Percentiles rank a stretch among this genome's conserved stretches.
Conservation (phyloP, 352 stramenopile species). For the Globisporangium lucens region DNA sequence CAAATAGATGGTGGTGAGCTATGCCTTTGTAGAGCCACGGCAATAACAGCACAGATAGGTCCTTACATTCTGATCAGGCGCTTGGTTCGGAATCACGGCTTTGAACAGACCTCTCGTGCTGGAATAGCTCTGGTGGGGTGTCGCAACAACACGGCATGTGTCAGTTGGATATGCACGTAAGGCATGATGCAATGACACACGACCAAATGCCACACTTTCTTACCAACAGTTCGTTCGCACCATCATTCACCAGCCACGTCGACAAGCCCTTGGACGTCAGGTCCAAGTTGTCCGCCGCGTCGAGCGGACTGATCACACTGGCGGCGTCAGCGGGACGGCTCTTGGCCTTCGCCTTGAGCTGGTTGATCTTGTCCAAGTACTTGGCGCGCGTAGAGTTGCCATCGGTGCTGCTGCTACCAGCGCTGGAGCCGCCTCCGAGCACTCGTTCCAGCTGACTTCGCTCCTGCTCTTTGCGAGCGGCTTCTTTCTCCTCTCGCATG, state of each 20-base stretch:
- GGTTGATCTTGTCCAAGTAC: conserved; percentile 73
- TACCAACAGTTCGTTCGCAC: conserved; percentile 70
- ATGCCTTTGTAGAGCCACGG: neutral
- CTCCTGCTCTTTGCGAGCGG: conserved; percentile 15
- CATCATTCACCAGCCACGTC: conserved; percentile 71
- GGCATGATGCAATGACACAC: neutral
- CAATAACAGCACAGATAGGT: neutral
- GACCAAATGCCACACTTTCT: neutral
- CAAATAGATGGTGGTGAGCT: neutral
- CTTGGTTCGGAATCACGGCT: conserved; percentile 47
- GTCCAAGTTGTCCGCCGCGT: conserved; percentile 24
- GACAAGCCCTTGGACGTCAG: conserved; percentile 55
- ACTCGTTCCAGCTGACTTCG: neutral
- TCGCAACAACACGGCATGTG: neutral
- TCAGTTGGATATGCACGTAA: neutral
- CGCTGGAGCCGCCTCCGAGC: neutral
- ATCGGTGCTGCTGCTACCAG: neutral
- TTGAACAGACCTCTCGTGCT: conserved; percentile 58
- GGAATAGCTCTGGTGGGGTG: conserved; percentile 47
- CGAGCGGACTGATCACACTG: conserved; percentile 11
- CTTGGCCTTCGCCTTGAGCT: conserved; percentile 60
- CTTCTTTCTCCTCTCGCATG: conserved; percentile 27
- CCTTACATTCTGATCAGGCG: conserved; percentile 48
- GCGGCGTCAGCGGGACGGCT: conserved; percentile 14
- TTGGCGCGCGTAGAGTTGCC: conserved; percentile 48